Evolutionary conservation across 352 stramenopile species (phyloP).

Genomic region (Aphanomyces invadans): DNA sequence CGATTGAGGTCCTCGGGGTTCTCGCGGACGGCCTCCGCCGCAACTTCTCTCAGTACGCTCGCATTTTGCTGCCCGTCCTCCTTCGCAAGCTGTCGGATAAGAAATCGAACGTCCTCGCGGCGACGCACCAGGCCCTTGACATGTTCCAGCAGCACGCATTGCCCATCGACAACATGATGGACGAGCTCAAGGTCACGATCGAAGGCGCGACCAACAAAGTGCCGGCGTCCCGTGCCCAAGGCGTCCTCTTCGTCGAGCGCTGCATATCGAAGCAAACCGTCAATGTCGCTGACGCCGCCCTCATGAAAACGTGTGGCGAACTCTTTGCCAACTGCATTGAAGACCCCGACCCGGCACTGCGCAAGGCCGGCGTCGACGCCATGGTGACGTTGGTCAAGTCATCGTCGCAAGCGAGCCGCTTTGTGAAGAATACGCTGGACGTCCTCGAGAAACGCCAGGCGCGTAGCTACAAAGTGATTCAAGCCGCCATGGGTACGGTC

Average conservation of each 20-base stretch:
- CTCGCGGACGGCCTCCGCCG: constrained; percentile 72
- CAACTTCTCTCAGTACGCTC: constrained; percentile 69
- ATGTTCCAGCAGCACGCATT: constrained; percentile 71
- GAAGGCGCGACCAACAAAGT: constrained; percentile 78
- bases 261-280: constrained; percentile 64
- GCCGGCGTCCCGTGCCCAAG: constrained; percentile 67
- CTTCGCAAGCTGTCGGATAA: constrained; percentile 84
- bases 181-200: constrained; percentile 63
- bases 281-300: constrained; percentile 46
- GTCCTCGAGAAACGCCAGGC: constrained; percentile 58
- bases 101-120: constrained; percentile 72
- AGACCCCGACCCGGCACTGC: constrained; percentile 71
- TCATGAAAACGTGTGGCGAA: constrained; percentile 55
- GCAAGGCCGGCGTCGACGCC: constrained; percentile 61
- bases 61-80: constrained; percentile 67
- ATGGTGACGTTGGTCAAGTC: constrained; percentile 53
- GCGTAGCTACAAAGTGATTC: constrained; percentile 60
- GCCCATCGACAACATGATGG: constrained; percentile 84
- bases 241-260: constrained; percentile 54
- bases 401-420: constrained; percentile 39
- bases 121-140: constrained; percentile 77
- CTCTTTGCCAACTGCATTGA: constrained; percentile 60
- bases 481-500: constrained; percentile 36
- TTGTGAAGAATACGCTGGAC: constrained; percentile 53
- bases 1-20: constrained; percentile 72